Percentiles rank a stretch among this genome's conserved stretches.
phyloP scores from a whole-genome alignment of 306 rosid species.

The Ormosia emarginata region DNA sequence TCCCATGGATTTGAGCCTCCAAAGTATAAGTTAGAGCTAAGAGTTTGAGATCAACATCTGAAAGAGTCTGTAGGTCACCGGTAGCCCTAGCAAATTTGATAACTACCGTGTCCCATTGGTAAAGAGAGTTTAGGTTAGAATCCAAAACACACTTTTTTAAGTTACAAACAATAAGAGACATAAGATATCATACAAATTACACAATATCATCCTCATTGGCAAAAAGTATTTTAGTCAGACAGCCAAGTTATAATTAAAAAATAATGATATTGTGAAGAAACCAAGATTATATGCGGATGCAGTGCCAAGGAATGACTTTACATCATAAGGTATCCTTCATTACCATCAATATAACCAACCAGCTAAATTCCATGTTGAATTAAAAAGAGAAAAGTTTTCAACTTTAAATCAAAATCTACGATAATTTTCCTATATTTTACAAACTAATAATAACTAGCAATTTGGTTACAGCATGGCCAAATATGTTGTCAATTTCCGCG shows the following conservation, averaged over 20 bases:
- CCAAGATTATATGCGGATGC: neutral
- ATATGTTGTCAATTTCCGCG: neutral
- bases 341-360: neutral
- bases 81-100: constrained; percentile 83
- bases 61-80: constrained; percentile 90
- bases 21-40: constrained; percentile 70
- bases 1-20: constrained; percentile 84
- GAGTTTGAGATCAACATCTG: constrained; percentile 85
- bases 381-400: neutral
- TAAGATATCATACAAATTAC: neutral
- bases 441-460: neutral
- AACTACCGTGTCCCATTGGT: constrained; percentile 40
- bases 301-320: neutral
- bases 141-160: neutral
- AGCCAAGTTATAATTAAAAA: neutral
- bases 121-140: constrained; percentile 16
- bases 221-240: neutral
- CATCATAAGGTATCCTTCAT: neutral
- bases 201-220: neutral
- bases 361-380: neutral
- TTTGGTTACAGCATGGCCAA: neutral
- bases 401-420: neutral
- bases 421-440: neutral
- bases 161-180: neutral
- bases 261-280: neutral